Evolutionary conservation across 2,329 filamentous ascomycete species (phyloP), one percentile per base, ranked within the genome.

Genomic region (Aureobasidium sp.): DNA sequence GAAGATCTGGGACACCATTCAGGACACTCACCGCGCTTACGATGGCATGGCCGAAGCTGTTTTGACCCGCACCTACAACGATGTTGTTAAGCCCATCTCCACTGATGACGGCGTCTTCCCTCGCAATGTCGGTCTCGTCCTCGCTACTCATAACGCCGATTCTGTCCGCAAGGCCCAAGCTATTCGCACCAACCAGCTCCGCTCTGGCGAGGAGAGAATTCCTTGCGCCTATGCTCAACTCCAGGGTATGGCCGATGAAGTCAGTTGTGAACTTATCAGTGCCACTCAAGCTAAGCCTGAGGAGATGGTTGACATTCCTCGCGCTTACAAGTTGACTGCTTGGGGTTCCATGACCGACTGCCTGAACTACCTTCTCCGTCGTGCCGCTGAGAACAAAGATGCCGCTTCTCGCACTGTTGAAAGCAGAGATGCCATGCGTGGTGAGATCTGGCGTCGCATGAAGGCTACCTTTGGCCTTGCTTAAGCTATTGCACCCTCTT

Each of bases 211-310:
- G 64, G 44, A 74, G 2, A 77, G 77, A 4, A 78, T 82, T 1
- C 76, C 79, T 2, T 74, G 84, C 10, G 74, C 76, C 0, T 91
- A 90, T 73, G 89, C 89, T 2, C 92, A 97, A 76, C 83, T 97
- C 0, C 89, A 93, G 78, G 92, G 93, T 44, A 97, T 97, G 93
- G 93, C 93, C 1, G 93, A 97, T 68, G 92, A 97, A 72, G 86
- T 97, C 58, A 91, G 87, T 62, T 81, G 82, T 66, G 75, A 76
- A 3, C 72, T 85, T 0, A 71, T 85, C 17, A 75, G 82, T 62
- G 69, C 75, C 7, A 78, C 74, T 36, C 73, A 76, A 12, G 66
- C 68, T 52, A 63, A 66, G 68, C 65, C 74, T 69, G 68, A 69
- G 68, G 73, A 73, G 42, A 69, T 69, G 0, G 70, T 73, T 62